Percentiles rank a stretch among this genome's conserved stretches.
Conservation (phyloP, 495 filamentous ascomycete species). For the Hamigera avellanea region DNA sequence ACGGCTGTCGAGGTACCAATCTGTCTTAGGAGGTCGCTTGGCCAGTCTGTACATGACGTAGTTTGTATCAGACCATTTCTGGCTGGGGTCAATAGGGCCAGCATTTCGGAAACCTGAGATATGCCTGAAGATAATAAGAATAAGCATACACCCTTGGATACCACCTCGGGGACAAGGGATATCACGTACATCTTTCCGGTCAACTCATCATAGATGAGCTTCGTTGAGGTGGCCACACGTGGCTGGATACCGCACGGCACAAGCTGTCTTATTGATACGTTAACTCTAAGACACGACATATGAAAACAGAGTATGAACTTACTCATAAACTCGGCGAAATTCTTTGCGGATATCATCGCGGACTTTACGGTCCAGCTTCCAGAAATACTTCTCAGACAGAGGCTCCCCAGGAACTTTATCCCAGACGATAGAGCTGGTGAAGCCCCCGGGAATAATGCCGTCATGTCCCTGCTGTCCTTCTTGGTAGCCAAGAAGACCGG, state of each 20-base stretch:
- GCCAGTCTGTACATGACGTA: constrained; percentile 3
- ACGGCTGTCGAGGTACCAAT: neutral
- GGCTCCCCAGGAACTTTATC: constrained; percentile 6
- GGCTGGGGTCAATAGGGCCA: neutral
- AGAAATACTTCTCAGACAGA: constrained; percentile 4
- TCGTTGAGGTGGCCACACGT: neutral
- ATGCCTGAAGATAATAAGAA: too few relatives aligned
- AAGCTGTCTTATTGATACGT: neutral
- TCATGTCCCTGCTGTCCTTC: constrained; percentile 1
- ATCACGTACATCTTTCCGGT: constrained; percentile 1
- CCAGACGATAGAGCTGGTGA: constrained; percentile 2
- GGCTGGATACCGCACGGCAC: neutral
- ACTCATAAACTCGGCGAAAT: constrained; percentile 4
- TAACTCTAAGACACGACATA: too few relatives aligned
- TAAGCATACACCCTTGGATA: too few relatives aligned
- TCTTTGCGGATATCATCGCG: constrained; percentile 2
- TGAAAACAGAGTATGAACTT: neutral
- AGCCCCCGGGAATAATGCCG: constrained; percentile 5
- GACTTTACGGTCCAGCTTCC: constrained; percentile 1
- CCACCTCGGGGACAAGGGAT: too few relatives aligned
- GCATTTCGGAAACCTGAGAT: constrained; percentile 2
- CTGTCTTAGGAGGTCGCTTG: constrained; percentile 2
- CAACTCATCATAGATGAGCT: neutral
- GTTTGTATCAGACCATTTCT: constrained; percentile 3
- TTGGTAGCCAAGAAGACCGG: constrained; percentile 3